phyloP scores from a whole-genome alignment of 176 grass and related monocot species.

The Olyra latifolia region DNA sequence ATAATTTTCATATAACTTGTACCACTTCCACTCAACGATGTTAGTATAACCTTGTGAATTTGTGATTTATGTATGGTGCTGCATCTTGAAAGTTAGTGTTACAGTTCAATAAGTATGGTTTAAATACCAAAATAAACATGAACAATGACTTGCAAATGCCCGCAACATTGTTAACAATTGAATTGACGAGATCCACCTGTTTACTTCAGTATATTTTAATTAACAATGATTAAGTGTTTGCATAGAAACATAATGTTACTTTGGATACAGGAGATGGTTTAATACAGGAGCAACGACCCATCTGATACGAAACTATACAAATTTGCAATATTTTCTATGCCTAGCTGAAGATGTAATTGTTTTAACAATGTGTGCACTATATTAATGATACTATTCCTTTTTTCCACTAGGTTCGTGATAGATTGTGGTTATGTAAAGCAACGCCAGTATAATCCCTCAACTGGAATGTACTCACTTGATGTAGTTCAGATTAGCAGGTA shows the following conservation, averaged over 20 bases:
- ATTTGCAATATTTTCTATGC: not conserved
- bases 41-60: constrained; percentile 8
- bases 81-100: constrained; percentile 15
- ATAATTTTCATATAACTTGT: constrained; percentile 18
- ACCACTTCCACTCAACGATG: not conserved
- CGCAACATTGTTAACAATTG: not conserved
- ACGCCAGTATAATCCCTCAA: constrained; percentile 85
- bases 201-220: constrained; percentile 6
- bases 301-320: not conserved
- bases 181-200: not conserved
- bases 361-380: not conserved
- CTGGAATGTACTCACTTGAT: constrained; percentile 99
- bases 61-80: constrained; percentile 17
- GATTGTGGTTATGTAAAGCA: constrained; percentile 98
- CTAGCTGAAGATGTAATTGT: not conserved
- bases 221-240: not conserved
- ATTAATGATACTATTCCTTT: constrained; percentile 19
- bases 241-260: constrained; percentile 6
- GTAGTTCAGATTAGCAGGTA: constrained; percentile 96
- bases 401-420: constrained; percentile 73
- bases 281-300: not conserved
- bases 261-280: constrained; percentile 5
- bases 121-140: not conserved
- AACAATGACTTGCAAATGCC: constrained; percentile 9
- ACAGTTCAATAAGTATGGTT: not conserved